Evolutionary conservation across 164 flowering plant genomes (phyloP), one percentile per base, ranked within the genome.

Genomic region (Aristolochia californica): DNA sequence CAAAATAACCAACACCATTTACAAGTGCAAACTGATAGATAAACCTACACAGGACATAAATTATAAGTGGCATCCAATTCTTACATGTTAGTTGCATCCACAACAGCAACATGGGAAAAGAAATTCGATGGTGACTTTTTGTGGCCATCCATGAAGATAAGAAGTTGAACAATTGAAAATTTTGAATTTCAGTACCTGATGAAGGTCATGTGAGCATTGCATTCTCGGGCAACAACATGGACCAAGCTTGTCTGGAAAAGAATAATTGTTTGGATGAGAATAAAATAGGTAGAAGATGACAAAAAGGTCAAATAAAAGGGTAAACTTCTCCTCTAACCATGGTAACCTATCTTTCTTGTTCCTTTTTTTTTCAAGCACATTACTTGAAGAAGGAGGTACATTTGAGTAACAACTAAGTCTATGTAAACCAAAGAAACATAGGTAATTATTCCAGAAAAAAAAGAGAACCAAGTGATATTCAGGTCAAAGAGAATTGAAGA

Each of bases 81-180:
- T 15, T 45, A 90, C 99, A 91, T 93, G 74, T 89, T 94, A 45
- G 99, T 94, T 56, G 99, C 80, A 53, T 93, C 99, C 62, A 93
- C 90, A 52, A 93, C 90, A 56, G 83, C 81, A 64, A 89, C 87
- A 20, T 74, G 82, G 13, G 78, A 73, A 53, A 11, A 59, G 63
- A 77, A 71, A 57, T 72, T 48, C 48, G 75, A 70, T 20, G 78
- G 68, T 2, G 76, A 73, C 59, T 64, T 83, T 57, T 67, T 34
- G 9, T 34, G 79, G 38, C 80, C 77, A 68, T 88, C 97, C 96
- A 94, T 85, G 67, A 94, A 68, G 49, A 71, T 62, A 65, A 66
- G 73, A 23, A 94, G 84, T 67, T 94, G 99, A 65, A 96, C 75
- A 15, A 26, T 13, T n/a, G 25, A 45, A 21, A 15, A 43, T 13